Percentiles rank a stretch among this genome's conserved stretches.
phyloP scores from a whole-genome alignment of 2,329 filamentous ascomycete genomes.

The Fusarium pseudonygamai region DNA sequence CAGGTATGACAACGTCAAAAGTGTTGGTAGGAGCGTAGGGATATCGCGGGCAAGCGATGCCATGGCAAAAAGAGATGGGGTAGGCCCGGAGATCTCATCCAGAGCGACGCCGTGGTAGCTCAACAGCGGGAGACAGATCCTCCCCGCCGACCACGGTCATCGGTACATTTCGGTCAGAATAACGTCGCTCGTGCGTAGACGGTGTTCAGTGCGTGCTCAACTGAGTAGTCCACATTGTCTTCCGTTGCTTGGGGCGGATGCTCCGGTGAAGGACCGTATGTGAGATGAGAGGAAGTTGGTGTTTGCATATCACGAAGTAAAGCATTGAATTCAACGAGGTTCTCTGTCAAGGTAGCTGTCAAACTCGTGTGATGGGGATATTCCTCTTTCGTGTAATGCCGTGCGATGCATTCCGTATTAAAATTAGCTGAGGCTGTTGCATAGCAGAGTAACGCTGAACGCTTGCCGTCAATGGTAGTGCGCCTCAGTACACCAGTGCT shows the following conservation, averaged over 20 bases:
- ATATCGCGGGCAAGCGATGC: conserved; percentile 30
- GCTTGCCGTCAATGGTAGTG: conserved; percentile 25
- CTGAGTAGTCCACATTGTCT: conserved; percentile 9
- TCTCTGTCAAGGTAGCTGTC: conserved; percentile 19
- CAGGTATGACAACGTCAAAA: conserved; percentile 30
- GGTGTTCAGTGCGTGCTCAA: neutral
- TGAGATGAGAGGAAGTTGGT: conserved; percentile 3
- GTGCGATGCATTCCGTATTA: conserved; percentile 22
- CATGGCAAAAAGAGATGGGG: conserved; percentile 25
- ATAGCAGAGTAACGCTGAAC: conserved; percentile 15
- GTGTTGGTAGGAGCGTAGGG: conserved; percentile 20
- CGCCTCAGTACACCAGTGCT: conserved; percentile 12
- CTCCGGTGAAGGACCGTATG: conserved; percentile 30
- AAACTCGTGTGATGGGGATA: conserved; percentile 28
- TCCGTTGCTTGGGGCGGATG: conserved; percentile 9
- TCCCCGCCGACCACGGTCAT: conserved; percentile 28
- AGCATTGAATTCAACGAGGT: neutral
- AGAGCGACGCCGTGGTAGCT: conserved; percentile 31
- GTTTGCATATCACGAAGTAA: conserved; percentile 19
- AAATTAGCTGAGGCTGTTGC: conserved; percentile 26
- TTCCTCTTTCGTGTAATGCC: conserved; percentile 32
- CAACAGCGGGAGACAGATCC: conserved; percentile 36
- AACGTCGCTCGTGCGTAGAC: conserved; percentile 24
- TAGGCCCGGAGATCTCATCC: conserved; percentile 36
- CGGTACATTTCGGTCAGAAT: conserved; percentile 18